A percentile compares a stretch with the other conserved stretches of the same genome.
phyloP scores from a whole-genome alignment of 495 filamentous ascomycete genomes.

The Penicillium riverlandense region DNA sequence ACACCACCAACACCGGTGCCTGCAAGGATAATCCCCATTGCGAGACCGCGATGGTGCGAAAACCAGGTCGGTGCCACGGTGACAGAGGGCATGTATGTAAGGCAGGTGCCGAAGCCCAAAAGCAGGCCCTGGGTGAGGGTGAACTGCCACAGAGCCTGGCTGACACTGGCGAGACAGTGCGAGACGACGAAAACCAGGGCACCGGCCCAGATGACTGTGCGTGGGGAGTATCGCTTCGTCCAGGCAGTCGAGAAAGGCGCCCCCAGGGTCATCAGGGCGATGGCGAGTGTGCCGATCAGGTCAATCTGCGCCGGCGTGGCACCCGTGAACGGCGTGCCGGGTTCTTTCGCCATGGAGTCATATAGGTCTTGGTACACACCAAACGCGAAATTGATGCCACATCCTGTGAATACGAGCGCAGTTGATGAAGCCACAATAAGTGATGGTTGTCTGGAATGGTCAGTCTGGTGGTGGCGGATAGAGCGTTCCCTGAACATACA shows the following conservation, averaged over 20 bases:
- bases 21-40: conserved; percentile 30
- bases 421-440: conserved; percentile 24
- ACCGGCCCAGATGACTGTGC: conserved; percentile 20
- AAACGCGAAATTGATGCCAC: conserved; percentile 38
- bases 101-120: conserved; percentile 25
- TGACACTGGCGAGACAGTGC: conserved; percentile 27
- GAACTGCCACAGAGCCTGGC: conserved; percentile 33
- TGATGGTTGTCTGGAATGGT: conserved; percentile 8
- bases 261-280: conserved; percentile 37
- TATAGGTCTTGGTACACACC: conserved; percentile 42
- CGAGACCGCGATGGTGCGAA: conserved; percentile 20
- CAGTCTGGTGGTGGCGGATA: neutral
- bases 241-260: conserved; percentile 30
- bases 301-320: conserved; percentile 34
- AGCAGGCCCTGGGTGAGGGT: conserved; percentile 32
- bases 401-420: conserved; percentile 29
- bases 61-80: conserved; percentile 33
- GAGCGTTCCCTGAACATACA: conserved; percentile 1
- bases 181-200: conserved; percentile 22
- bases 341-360: conserved; percentile 25
- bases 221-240: conserved; percentile 29
- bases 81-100: conserved; percentile 32
- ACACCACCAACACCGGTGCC: conserved; percentile 31
- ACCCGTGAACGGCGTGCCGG: conserved; percentile 25
- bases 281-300: conserved; percentile 36